phyloP scores from a whole-genome alignment of 805 yeast species.

The Candida chilensis region DNA sequence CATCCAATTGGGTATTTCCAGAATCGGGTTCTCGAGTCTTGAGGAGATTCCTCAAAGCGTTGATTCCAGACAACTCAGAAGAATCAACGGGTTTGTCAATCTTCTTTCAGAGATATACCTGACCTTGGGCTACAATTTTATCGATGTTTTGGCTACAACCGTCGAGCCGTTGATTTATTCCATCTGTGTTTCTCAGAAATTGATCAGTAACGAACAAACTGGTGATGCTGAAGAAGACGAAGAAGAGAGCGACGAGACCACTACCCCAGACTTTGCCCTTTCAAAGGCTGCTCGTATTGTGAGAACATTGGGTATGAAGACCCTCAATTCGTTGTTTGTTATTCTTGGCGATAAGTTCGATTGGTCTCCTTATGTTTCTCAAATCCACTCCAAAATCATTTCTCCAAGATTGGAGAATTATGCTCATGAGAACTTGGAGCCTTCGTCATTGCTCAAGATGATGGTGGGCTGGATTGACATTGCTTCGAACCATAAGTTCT shows the following conservation, averaged over 20 bases:
- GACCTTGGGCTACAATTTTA: slow-evolving; percentile 50
- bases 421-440: slow-evolving; percentile 68
- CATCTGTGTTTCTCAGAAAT: slow-evolving; percentile 44
- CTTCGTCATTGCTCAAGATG: slow-evolving; percentile 66
- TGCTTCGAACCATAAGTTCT: slow-evolving; percentile 32
- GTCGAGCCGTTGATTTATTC: slow-evolving; percentile 51
- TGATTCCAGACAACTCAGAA: slow-evolving; percentile 27
- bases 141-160: slow-evolving; percentile 36
- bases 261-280: no score
- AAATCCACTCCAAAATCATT: slow-evolving; percentile 46
- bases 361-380: slow-evolving; percentile 47
- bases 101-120: slow-evolving; percentile 46
- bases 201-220: slow-evolving; percentile 10
- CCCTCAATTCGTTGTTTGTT: slow-evolving; percentile 47
- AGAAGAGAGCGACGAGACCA: slow-evolving; percentile 5
- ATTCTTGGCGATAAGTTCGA: slow-evolving; percentile 37
- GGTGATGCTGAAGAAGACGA: slow-evolving; percentile 8
- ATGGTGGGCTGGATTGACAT: slow-evolving; percentile 45
- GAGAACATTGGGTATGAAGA: slow-evolving; percentile 61
- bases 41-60: no score
- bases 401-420: slow-evolving; percentile 60
- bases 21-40: no score
- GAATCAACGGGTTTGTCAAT: slow-evolving; percentile 56
- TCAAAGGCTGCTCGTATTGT: slow-evolving; percentile 45
- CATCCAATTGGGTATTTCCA: slow-evolving; percentile 50